Percentiles rank a stretch among this genome's conserved stretches.
phyloP scores from a whole-genome alignment of 441 rosid genomes.

The Euphorbia schlechtendalii region DNA sequence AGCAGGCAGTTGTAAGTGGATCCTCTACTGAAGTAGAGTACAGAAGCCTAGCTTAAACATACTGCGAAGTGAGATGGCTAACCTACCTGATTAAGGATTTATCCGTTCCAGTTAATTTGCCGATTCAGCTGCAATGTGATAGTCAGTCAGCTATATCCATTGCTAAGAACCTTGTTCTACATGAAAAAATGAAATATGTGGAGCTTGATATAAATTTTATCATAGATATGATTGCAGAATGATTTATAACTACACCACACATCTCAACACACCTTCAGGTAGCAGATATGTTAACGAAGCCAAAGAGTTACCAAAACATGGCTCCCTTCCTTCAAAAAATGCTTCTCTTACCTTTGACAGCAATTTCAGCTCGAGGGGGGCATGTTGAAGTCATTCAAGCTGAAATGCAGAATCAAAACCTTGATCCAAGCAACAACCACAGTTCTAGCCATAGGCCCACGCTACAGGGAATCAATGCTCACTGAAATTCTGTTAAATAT shows the following conservation, averaged over 20 bases:
- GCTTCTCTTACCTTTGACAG: too few relatives aligned
- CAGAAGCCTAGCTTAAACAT: background rate
- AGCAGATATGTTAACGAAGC: too few relatives aligned
- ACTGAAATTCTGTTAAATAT: too few relatives aligned
- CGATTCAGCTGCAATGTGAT: background rate
- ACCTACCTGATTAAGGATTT: background rate
- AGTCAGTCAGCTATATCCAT: background rate
- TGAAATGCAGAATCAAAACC: too few relatives aligned
- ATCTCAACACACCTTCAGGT: too few relatives aligned
- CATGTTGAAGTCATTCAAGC: too few relatives aligned
- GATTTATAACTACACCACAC: background rate
- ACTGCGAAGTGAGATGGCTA: background rate
- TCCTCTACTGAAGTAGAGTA: background rate
- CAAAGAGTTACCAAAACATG: too few relatives aligned
- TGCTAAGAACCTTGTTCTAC: background rate
- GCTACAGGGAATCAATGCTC: too few relatives aligned
- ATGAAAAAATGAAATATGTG: background rate
- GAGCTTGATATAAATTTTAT: background rate
- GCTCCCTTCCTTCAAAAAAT: too few relatives aligned
- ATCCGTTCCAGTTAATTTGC: background rate
- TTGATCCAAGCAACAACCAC: too few relatives aligned
- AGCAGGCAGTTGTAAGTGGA: background rate
- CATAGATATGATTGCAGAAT: background rate
- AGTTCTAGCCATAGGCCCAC: too few relatives aligned
- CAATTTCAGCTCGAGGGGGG: too few relatives aligned